Evolutionary conservation across 2,329 filamentous ascomycete species (phyloP).

Genomic region (Hymenoscyphus scutula): DNA sequence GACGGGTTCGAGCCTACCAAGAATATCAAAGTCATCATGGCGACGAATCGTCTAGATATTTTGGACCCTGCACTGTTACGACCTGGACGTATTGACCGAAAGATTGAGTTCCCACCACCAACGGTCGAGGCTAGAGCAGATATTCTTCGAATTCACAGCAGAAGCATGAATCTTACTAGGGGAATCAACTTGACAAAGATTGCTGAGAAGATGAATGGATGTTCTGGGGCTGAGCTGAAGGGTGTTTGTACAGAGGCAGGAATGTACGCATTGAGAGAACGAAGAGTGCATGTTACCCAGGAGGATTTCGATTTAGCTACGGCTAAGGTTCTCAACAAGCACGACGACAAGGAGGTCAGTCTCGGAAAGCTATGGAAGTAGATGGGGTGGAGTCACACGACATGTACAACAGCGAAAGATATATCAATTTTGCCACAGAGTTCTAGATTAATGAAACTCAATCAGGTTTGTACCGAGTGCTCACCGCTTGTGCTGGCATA

Average conservation of each 20-base stretch:
- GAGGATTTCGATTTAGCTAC: slow-evolving; percentile 98
- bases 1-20: slow-evolving; percentile 99
- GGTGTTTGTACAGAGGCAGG: slow-evolving; percentile 98
- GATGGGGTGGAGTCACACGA: slow-evolving; percentile 14
- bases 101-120: slow-evolving; percentile 98
- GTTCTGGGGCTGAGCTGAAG: slow-evolving; percentile 95
- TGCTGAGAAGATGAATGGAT: slow-evolving; percentile 99
- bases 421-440: not conserved
- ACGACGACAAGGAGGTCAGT: slow-evolving; percentile 95
- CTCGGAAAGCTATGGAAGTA: slow-evolving; percentile 86
- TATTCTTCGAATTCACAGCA: slow-evolving; percentile 94
- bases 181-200: slow-evolving; percentile 98
- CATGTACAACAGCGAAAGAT: slow-evolving; percentile 32
- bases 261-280: slow-evolving; percentile 95
- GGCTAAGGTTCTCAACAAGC: slow-evolving; percentile 99
- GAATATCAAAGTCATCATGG: slow-evolving; percentile 99
- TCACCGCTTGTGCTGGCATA: slow-evolving; percentile 1
- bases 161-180: slow-evolving; percentile 97
- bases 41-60: slow-evolving; percentile 96
- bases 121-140: slow-evolving; percentile 95
- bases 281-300: slow-evolving; percentile 96
- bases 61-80: slow-evolving; percentile 91
- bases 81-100: slow-evolving; percentile 96
- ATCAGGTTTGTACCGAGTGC: not conserved
- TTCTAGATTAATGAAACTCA: slow-evolving; percentile 2